A percentile compares a stretch with the other conserved stretches of the same genome.
These are phyloP conservation scores for Ascochyta pisi DNA, from an alignment of 2,329 filamentous ascomycete genomes.

Conservation along the genomic window DNA sequence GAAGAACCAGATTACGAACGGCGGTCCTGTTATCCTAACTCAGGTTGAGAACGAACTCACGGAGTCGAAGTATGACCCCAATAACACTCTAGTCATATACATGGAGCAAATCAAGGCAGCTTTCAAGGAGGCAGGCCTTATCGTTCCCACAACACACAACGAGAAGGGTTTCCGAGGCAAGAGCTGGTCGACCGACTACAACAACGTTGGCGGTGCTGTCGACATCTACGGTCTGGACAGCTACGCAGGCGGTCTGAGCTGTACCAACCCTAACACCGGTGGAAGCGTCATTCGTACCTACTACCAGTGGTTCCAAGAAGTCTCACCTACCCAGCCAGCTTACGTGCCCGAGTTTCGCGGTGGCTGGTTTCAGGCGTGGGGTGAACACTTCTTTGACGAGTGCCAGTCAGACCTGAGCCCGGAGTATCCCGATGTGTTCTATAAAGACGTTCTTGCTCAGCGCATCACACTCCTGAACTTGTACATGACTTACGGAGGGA, in stretches of 20 bases:
- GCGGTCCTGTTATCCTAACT: constrained; percentile 59
- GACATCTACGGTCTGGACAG: constrained; percentile 59
- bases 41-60: constrained; percentile 63
- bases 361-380: constrained; percentile 63
- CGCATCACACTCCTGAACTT: constrained; percentile 57
- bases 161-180: constrained; percentile 58
- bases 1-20: constrained; percentile 59
- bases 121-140: constrained; percentile 56
- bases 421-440: constrained; percentile 62
- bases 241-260: constrained; percentile 58
- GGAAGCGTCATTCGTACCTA: constrained; percentile 62
- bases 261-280: constrained; percentile 57
- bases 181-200: constrained; percentile 63
- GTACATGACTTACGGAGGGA: constrained; percentile 63
- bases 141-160: constrained; percentile 59
- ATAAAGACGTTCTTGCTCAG: constrained; percentile 63
- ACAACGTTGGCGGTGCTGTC: constrained; percentile 63
- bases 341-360: constrained; percentile 63
- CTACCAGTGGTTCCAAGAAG: constrained; percentile 64
- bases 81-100: constrained; percentile 58
- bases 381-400: constrained; percentile 59
- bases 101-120: constrained; percentile 60
- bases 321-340: constrained; percentile 61
- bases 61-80: constrained; percentile 52
- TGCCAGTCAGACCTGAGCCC: constrained; percentile 56